Evolutionary conservation across 495 filamentous ascomycete species (phyloP), one percentile per base, ranked within the genome.

Genomic region (Pyrenula aspistea): DNA sequence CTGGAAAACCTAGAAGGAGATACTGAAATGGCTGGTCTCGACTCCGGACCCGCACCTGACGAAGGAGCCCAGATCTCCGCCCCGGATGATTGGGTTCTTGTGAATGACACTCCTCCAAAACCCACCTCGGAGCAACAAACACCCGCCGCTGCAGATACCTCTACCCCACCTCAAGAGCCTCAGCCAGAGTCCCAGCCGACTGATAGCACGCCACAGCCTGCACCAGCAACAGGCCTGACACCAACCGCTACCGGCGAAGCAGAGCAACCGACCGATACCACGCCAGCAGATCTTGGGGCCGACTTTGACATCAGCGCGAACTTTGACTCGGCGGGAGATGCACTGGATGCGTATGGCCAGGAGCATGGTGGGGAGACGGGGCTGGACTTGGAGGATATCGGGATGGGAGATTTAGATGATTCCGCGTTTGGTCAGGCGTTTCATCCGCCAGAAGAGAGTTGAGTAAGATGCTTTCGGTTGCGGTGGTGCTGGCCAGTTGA

Each of bases 371-470:
- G 68, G 1, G 31, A 42, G 8, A 15, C 31, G 8, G 31, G 15
- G 8, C 60, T 76, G 12, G 75, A 75, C 58, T 67, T 78, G 4
- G 73, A 75, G 12, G 60, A 60, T 19, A 54, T 59, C 12, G 62
- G 60, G 22, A 56, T 76, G 42, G 31, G 31, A 4, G 79, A 77
- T 53, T 63, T 83, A 50, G 79, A 81, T 22, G 76, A 81, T 57
- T 80, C 76, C 42, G 81, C 80, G 12, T 85, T 85, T 67, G 81
- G 79, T 8, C 80, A 84, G 55, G 80, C 82, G 1, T 80, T 83
- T 66, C 79, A 82, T 56, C 78, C 75, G 22, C 81, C 80, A 31
- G 78, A 82, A 58, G 72, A 77, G 57, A 73, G n/a, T n/a, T n/a
- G n/a, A n/a, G n/a, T n/a, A n/a, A n/a, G n/a, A n/a, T n/a, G n/a